Percentiles rank a stretch among this genome's conserved stretches.
phyloP scores from a whole-genome alignment of 2,329 filamentous ascomycete genomes.

The Xylariaceae sp. region DNA sequence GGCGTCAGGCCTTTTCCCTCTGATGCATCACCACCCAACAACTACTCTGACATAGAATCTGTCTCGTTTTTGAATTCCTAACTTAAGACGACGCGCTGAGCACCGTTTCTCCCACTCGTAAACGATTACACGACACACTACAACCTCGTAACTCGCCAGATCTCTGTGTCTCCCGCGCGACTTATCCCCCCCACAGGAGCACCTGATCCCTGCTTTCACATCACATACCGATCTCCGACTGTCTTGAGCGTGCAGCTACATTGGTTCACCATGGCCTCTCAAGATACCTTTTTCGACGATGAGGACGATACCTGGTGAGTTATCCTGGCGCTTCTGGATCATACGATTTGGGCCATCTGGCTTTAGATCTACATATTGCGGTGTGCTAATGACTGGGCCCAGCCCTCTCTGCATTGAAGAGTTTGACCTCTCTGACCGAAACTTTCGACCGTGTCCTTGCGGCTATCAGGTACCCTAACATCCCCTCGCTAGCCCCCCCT shows the following conservation, averaged over 20 bases:
- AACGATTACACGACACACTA: conserved; percentile 8
- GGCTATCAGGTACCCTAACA: conserved; percentile 76
- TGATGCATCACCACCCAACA: conserved; percentile 24
- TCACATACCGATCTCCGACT: not conserved
- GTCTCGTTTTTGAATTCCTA: not conserved
- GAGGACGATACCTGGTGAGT: conserved; percentile 64
- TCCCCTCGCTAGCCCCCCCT: not conserved
- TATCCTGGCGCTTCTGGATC: conserved; percentile 11
- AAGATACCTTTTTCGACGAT: conserved; percentile 67
- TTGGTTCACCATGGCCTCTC: conserved; percentile 53
- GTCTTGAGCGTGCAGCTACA: not conserved
- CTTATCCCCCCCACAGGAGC: not conserved
- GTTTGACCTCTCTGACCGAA: conserved; percentile 94
- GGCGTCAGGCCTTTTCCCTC: conserved; percentile 11
- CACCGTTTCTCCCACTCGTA: not conserved
- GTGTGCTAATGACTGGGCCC: conserved; percentile 22
- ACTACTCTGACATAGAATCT: not conserved
- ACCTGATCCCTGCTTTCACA: not conserved
- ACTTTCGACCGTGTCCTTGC: conserved; percentile 94
- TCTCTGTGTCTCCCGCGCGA: conserved; percentile 2
- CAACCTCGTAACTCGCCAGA: not conserved
- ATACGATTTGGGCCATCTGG: conserved; percentile 7
- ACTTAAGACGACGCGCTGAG: conserved; percentile 18
- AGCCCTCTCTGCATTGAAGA: conserved; percentile 98
- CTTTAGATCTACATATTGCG: conserved; percentile 4